phyloP scores from a whole-genome alignment of 352 stramenopile genomes.

The Pelagophyceae sp. region DNA sequence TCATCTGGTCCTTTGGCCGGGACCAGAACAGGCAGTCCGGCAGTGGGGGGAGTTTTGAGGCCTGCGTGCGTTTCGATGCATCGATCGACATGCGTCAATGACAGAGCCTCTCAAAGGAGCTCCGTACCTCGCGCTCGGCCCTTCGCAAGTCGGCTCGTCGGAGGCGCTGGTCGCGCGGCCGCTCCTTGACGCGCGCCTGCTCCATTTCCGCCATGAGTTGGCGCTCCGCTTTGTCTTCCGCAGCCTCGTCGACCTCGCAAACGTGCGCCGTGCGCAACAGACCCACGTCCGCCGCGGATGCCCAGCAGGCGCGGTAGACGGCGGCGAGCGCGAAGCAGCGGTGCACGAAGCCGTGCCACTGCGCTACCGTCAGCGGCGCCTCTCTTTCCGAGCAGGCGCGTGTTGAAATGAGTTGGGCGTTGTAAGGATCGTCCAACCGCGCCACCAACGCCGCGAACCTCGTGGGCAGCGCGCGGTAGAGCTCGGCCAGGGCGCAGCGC shows the following conservation, averaged over 20 bases:
- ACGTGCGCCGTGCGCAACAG: not conserved
- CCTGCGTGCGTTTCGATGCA: too few species aligned
- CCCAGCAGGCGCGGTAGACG: not conserved
- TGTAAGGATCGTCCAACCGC: not conserved
- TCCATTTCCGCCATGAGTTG: not conserved
- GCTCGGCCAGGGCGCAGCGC: not conserved
- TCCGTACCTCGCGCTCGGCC: not conserved
- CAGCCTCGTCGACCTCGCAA: not conserved
- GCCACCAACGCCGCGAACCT: not conserved
- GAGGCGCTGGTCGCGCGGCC: not conserved
- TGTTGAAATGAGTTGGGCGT: not conserved
- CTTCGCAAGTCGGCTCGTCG: not conserved
- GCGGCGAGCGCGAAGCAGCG: conserved; percentile 2
- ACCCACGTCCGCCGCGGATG: not conserved
- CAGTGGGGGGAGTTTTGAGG: not conserved
- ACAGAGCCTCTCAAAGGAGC: too few species aligned
- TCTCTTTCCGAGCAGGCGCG: not conserved
- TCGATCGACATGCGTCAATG: too few species aligned
- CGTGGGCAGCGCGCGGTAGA: not conserved
- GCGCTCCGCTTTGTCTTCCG: not conserved
- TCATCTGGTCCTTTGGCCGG: not conserved
- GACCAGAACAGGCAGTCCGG: not conserved
- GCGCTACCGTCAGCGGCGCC: not conserved
- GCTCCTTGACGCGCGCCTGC: not conserved
- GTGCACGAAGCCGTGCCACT: not conserved